Evolutionary conservation across 2,329 filamentous ascomycete species (phyloP).

Genomic region (Aspergillus pseudoglaucus): DNA sequence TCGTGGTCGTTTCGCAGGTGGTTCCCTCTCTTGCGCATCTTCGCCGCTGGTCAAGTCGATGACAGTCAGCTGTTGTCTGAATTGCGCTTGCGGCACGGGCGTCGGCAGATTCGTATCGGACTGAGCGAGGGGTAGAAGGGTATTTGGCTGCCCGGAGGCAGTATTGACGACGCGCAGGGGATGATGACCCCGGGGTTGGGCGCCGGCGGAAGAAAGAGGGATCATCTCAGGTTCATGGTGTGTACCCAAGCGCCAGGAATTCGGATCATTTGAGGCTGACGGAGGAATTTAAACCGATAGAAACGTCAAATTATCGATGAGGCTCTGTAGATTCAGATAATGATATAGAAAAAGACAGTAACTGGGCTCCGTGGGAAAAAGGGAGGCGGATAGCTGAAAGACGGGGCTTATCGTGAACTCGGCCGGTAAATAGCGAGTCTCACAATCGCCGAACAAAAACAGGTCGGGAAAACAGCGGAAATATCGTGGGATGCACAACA

Average conservation of each 20-base stretch:
- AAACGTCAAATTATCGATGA: background rate
- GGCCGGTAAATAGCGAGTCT: background rate
- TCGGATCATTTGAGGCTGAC: constrained; percentile 16
- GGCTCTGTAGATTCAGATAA: too few relatives aligned
- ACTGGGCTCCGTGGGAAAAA: background rate
- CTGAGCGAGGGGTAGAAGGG: constrained; percentile 16
- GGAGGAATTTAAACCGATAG: background rate
- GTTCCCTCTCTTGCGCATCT: constrained; percentile 29
- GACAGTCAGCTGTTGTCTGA: constrained; percentile 22
- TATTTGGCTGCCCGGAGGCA: constrained; percentile 21
- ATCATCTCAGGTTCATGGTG: constrained; percentile 38
- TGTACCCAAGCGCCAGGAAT: constrained; percentile 20
- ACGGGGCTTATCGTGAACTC: background rate
- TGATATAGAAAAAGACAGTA: too few relatives aligned
- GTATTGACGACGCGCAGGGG: constrained; percentile 27
- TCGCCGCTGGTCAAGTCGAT: constrained; percentile 31
- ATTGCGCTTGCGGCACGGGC: constrained; percentile 16
- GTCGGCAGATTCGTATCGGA: constrained; percentile 20
- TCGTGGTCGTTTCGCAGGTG: constrained; percentile 30
- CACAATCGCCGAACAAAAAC: background rate
- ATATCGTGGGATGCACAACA: background rate
- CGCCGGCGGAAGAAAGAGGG: constrained; percentile 34
- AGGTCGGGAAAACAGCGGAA: background rate
- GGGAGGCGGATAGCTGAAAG: background rate
- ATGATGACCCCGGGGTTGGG: constrained; percentile 33